Conservation (phyloP, 257 asterid species). For the Datura wrightii region DNA sequence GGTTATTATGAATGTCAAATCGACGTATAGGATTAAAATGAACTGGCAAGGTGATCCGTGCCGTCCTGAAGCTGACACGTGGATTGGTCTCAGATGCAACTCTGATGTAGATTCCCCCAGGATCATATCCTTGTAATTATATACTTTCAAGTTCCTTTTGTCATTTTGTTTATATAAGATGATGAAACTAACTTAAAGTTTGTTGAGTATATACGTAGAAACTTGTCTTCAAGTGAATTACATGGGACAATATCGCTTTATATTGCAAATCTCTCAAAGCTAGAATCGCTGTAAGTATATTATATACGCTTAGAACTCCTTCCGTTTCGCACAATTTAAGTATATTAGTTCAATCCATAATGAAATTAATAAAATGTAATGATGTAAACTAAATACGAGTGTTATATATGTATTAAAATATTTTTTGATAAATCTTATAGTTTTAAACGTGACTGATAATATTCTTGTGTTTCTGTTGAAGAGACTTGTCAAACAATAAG, state of each 20-base stretch:
- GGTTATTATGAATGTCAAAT: constrained; percentile 30
- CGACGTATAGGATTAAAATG: neutral
- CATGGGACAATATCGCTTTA: constrained; percentile 21
- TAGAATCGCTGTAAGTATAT: constrained; percentile 36
- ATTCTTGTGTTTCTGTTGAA: constrained; percentile 1
- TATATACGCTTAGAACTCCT: neutral
- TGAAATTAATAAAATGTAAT: too few relatives aligned
- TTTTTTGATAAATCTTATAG: too few relatives aligned
- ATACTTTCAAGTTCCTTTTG: neutral
- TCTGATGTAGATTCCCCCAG: constrained; percentile 4
- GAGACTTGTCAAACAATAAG: constrained; percentile 37
- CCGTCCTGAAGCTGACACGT: neutral
- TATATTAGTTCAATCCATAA: too few relatives aligned
- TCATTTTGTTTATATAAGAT: neutral
- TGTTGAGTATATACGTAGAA: constrained; percentile 2
- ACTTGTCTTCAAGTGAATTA: constrained; percentile 34
- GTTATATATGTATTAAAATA: too few relatives aligned
- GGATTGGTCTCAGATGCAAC: constrained; percentile 38
- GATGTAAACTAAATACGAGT: too few relatives aligned
- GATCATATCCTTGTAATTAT: constrained; percentile 30
- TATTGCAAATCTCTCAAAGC: constrained; percentile 9
- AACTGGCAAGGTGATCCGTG: constrained; percentile 50
- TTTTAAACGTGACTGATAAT: too few relatives aligned
- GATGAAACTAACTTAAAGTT: neutral
- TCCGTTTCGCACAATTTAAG: too few relatives aligned